phyloP scores from a whole-genome alignment of 805 yeast species.

The Ogataea neopini region DNA sequence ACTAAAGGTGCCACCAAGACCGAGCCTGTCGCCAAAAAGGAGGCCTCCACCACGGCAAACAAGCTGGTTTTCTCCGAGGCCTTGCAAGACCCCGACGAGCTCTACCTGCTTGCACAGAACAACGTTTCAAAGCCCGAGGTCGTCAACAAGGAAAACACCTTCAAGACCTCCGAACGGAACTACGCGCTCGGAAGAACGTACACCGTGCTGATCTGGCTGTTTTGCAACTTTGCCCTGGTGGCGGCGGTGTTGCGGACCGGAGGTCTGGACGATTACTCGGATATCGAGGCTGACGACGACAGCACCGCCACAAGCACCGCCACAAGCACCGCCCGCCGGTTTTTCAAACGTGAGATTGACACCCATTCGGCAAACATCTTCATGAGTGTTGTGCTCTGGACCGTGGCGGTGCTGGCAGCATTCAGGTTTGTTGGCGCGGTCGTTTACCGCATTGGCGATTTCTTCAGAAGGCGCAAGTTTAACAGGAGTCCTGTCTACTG shows the following conservation, averaged over 20 bases:
- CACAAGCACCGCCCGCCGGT: conserved; percentile 18
- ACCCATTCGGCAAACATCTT: conserved; percentile 44
- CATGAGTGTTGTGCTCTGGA: conserved; percentile 84
- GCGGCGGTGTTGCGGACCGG: conserved; percentile 84
- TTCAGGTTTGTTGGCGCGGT: conserved; percentile 76
- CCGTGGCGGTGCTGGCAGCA: conserved; percentile 83
- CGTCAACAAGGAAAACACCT: conserved; percentile 40
- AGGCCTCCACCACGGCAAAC: conserved; percentile 35
- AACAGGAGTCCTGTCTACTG: conserved; percentile 16
- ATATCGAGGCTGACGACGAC: conserved; percentile 20
- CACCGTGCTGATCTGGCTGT: conserved; percentile 85
- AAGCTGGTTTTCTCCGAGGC: conserved; percentile 32
- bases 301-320: conserved; percentile 11
- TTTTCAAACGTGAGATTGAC: conserved; percentile 23
- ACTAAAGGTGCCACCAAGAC: conserved; percentile 76
- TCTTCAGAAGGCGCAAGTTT: conserved; percentile 24
- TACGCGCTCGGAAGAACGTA: conserved; percentile 88
- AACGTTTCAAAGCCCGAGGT: conserved; percentile 42
- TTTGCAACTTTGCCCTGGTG: conserved; percentile 75
- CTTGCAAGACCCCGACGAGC: conserved; percentile 33
- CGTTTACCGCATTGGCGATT: conserved; percentile 41
- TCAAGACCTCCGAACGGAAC: conserved; percentile 50
- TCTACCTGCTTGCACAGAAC: conserved; percentile 28
- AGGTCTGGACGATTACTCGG: conserved; percentile 54
- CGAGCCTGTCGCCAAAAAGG: conserved; percentile 62